Percentiles rank a stretch among this genome's conserved stretches.
Conservation (phyloP, 331 rosid species). For the Stylosanthes scabra region DNA sequence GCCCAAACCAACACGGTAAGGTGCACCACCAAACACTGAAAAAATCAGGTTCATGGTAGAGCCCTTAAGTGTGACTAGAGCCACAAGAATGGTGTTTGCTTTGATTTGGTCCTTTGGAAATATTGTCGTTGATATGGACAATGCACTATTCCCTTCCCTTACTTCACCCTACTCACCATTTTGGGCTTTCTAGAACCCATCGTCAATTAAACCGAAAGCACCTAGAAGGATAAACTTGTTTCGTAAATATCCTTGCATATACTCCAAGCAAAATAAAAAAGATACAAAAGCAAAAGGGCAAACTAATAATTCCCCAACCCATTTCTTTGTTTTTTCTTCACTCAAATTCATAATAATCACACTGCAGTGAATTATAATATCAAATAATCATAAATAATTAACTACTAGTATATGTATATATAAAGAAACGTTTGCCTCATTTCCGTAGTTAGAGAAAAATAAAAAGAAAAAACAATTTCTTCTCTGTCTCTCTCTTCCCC, state of each 20-base stretch:
- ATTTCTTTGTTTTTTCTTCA: constrained; percentile 10
- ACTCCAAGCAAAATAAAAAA: constrained; percentile 42
- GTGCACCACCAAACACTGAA: background rate
- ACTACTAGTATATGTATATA: background rate
- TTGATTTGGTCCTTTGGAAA: constrained; percentile 12
- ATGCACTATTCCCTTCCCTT: constrained; percentile 29
- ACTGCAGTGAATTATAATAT: too few species aligned
- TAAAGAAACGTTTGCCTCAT: background rate
- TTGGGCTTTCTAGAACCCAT: constrained; percentile 53
- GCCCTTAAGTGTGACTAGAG: background rate
- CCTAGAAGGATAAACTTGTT: constrained; percentile 16
- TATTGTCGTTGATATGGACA: constrained; percentile 27
- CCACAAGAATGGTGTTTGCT: constrained; percentile 19
- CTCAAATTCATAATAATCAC: background rate
- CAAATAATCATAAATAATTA: too few species aligned
- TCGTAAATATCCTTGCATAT: constrained; percentile 29
- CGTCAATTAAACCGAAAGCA: constrained; percentile 33
- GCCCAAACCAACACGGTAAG: constrained; percentile 23
- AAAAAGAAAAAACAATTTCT: constrained; percentile 12
- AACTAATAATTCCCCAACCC: constrained; percentile 34
- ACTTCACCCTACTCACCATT: too few species aligned
- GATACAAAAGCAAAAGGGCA: background rate
- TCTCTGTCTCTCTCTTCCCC: background rate
- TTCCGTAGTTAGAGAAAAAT: background rate
- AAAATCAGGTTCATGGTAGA: background rate